Evolutionary conservation across 257 asterid species (phyloP), one percentile per base, ranked within the genome.

Genomic region (Nyctanthes arbortristis): DNA sequence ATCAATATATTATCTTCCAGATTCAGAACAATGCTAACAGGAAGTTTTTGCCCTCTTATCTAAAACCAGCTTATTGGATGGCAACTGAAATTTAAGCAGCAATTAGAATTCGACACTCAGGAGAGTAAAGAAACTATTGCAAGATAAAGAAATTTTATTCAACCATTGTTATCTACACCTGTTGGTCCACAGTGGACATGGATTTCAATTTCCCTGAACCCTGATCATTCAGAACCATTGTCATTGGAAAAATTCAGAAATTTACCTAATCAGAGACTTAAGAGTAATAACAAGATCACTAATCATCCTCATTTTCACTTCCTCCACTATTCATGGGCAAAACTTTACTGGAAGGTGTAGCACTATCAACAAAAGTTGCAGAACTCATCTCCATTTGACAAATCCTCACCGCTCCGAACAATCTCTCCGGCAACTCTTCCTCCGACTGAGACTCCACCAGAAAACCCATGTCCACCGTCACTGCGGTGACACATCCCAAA

Each of bases 381-480:
- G 94, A 87, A 25, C 82, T 73, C 98, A 86, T 89, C 81, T 89
- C 98, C 96, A 92, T 89, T 57, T 89, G 98, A 61, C 88, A 77
- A 75, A 92, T 77, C 77, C 96, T 83, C 52, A 92, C 96, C 4
- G 92, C 96, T 0, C 98, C 96, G 63, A 92, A 82, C 66, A 92
- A 63, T 61, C 82, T 84, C 39, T 92, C 98, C 52, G 98, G 98
- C 82, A 89, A 71, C 73, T 92, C 98, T 34, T 88, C 96, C 75
- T 85, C 90, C 56, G 79, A 40, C 24, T 81, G 88, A 7, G 77
- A 79, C 85, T 92, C 98, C 37, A 89, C 97, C 73, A 90, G 63
- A 67, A 92, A 92, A 47, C 97, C 97, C 98, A 92, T 89, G 73
- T 92, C 98, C 29, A 92, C 82, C 4, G 96, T 84, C 72, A 92